These are phyloP conservation scores for Hysterium pulicare DNA, from an alignment of 2,329 filamentous ascomycete species.

Conservation along the genomic window DNA sequence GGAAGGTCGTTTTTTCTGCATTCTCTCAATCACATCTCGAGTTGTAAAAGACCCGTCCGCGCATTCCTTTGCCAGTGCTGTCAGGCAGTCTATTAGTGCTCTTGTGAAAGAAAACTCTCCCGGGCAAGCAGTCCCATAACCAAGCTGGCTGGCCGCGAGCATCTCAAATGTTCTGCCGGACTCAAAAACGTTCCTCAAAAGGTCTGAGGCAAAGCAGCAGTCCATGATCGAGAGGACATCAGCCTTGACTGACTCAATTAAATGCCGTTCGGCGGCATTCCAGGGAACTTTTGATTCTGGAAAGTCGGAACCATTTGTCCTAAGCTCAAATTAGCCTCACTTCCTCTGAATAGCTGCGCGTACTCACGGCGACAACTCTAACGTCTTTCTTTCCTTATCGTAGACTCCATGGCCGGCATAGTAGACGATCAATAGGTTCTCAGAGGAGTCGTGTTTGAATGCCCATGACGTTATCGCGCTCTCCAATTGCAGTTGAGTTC, in stretches of 20 bases:
- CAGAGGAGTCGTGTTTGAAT: constrained; percentile 7
- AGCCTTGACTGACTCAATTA: constrained; percentile 8
- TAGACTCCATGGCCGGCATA: constrained; percentile 14
- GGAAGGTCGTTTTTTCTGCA: constrained; percentile 2
- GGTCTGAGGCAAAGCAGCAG: constrained; percentile 20
- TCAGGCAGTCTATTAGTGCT: constrained; percentile 7
- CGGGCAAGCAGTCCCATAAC: constrained; percentile 3
- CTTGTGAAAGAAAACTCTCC: constrained; percentile 9
- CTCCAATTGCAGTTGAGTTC: constrained; percentile 10
- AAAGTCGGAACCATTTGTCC: neutral
- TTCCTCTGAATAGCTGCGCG: neutral
- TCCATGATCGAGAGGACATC: constrained; percentile 22
- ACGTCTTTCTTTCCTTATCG: neutral
- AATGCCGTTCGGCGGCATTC: constrained; percentile 8
- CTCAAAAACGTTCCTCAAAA: constrained; percentile 7
- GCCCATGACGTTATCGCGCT: constrained; percentile 6
- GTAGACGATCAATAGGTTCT: constrained; percentile 20
- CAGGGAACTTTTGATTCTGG: constrained; percentile 6
- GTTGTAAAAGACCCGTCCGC: constrained; percentile 4
- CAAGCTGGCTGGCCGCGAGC: constrained; percentile 6
- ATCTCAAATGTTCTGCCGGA: constrained; percentile 9
- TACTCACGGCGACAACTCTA: constrained; percentile 11
- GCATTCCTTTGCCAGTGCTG: constrained; percentile 1
- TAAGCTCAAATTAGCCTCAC: constrained; percentile 7
- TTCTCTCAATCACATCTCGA: constrained; percentile 1